Base-by-base conservation (phyloP, 257 asterid species). In the Solanum phureja region DNA sequence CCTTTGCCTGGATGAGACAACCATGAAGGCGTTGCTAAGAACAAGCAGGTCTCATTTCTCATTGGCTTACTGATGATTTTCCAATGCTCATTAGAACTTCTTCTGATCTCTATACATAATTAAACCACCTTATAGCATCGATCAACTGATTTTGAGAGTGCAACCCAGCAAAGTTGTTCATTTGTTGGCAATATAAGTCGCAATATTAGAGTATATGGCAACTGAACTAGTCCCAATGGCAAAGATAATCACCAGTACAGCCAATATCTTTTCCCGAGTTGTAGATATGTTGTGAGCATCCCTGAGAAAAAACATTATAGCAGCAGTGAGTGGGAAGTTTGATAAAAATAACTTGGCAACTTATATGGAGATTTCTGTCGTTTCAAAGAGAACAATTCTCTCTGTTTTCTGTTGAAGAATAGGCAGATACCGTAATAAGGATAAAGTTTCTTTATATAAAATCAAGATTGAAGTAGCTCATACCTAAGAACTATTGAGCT, bases 401-500 rank as follows among this genome's bases (percentile, higher is more conserved):
- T 58, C 11, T 23, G 66, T 76, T 35, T 35, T 19, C n/a, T 21
- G 9, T 52, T 40, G 31, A 18, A 52, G 29, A 40, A 35, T 44
- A n/a, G 29, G 82, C 31, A 73, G 35, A 42, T 46, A 16, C 14
- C 14, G 37, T n/a, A 16, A 34, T 23, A 34, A 8, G 46, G 46
- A 73, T 33, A 19, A 33, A 86, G 62, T 77, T 42, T 77, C 60
- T 42, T 40, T 24, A 42, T 19, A 23, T 35, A 71, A 40, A 37
- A 21, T 4, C 23, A 16, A 34, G 76, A 16, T 31, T 52, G 76
- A 49, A 62, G 44, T 62, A 44, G 29, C 33, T 68, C 89, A 97
- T 42, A 42, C 99, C 99, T 93, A 52, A 97, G 98, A 87, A 95
- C 94, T 73, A 97, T 92, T 8, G 96, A 94, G 94, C 99, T 92